Evolutionary conservation across 768 basidiomycete genomes (phyloP).

Genomic region (Leccinum broughii): DNA sequence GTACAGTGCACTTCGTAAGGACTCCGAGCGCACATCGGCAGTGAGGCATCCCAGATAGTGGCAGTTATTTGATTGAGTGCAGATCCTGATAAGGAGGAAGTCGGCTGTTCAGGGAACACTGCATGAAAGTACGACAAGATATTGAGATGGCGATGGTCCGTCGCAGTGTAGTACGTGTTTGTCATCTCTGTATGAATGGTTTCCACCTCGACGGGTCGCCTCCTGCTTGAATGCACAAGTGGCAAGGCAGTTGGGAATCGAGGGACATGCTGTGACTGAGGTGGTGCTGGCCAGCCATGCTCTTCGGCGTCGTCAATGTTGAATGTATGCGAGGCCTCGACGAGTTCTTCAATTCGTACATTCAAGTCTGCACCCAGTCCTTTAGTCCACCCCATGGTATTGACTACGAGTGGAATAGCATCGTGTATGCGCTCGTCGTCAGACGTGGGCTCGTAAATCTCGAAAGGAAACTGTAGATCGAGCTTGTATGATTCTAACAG

Average conservation of each 20-base stretch:
- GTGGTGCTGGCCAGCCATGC: conserved; percentile 19
- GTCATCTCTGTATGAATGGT: conserved; percentile 41
- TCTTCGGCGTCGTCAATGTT: conserved; percentile 26
- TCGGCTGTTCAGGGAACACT: conserved; percentile 34
- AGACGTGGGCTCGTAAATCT: conserved; percentile 29
- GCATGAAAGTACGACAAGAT: conserved; percentile 80
- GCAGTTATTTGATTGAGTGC: conserved; percentile 40
- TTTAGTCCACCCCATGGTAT: conserved; percentile 97
- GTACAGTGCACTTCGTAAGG: conserved; percentile 74
- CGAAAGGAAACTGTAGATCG: conserved; percentile 57
- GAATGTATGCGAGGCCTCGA: conserved; percentile 48
- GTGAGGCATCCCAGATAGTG: conserved; percentile 60
- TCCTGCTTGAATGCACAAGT: background rate
- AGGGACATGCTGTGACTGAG: conserved; percentile 8
- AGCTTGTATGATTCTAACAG: conserved; percentile 67
- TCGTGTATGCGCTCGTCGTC: conserved; percentile 48
- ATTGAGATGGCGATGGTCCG: conserved; percentile 70
- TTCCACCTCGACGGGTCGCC: conserved; percentile 33
- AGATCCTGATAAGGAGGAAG: conserved; percentile 15
- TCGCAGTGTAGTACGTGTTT: conserved; percentile 36
- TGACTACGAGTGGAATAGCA: conserved; percentile 80
- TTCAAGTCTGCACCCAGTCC: conserved; percentile 87
- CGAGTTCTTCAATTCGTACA: conserved; percentile 62
- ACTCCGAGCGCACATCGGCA: conserved; percentile 63
- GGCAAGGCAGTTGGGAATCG: background rate